Evolutionary conservation across 352 stramenopile genomes (phyloP), one percentile per base, ranked within the genome.

Genomic region (Phytophthora europaea): DNA sequence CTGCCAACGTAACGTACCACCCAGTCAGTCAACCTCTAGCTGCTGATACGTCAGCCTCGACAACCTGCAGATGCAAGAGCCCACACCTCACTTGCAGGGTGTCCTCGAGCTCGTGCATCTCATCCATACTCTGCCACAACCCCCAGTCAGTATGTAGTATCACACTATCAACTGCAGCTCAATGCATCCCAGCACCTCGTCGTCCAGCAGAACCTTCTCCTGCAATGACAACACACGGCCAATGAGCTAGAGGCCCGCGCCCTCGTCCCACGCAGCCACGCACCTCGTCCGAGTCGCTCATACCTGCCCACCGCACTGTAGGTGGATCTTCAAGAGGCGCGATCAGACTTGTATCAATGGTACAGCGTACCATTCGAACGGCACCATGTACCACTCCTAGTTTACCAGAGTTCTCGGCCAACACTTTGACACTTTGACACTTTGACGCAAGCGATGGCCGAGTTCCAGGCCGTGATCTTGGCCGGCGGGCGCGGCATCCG

Each of bases 381-480:
- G 36, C 16, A 45, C 16, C 2, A 31, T 31, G 26, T 31, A 31
- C 26, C 26, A 31, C 26, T 31, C 26, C 3, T 31, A 31, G 36
- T 13, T 16, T 45, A 45, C 36, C 36, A 45, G 36, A 16, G 16
- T 45, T 31, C 2, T 2, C 26, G 26, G 26, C 26, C 26, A 31
- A 31, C 26, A 31, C 26, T 31, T 31, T 31, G 26, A 31, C 26
- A 31, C 26, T 31, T 31, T 6, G 26, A 31, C 26, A 31, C 26
- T 31, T 31, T 31, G 26, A 31, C 26, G 26, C 2, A 31, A 57
- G 12, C 3, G 7, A 94, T 94, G 89, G 85, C 85, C 56, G 89
- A 95, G 74, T 95, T 94, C 79, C 89, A 95, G 65, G 89, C 86
- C 63, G 84, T 95, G 67, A 94, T 95, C 71, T 72, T 95, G 50